Base-by-base conservation (phyloP, 768 basidiomycete genomes). In the Rhodotorula toruloides region DNA sequence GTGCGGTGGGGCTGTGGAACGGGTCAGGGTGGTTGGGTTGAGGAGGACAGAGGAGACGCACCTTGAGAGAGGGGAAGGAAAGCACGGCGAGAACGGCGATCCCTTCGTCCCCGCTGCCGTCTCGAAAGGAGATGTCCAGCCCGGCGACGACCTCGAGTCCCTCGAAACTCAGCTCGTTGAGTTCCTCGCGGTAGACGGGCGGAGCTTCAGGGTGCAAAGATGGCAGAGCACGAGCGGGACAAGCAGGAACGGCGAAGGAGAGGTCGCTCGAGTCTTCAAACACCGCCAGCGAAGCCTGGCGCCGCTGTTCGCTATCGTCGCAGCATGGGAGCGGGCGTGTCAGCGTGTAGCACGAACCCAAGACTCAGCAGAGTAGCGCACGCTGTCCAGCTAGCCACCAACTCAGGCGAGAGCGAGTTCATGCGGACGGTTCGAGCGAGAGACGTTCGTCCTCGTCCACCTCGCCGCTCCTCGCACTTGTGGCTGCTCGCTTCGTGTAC, bases 111-210 rank as follows among this genome's bases (percentile, higher is more conserved):
- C 61, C 63, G 9, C 17, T 17, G 5, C 46, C 54, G 50, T 65
- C 46, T 1, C 58, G 56, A 25, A 74, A 63, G 8, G 72, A 76
- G 54, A 76, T 74, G 55, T 76, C 76, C 36, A 75, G 48, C 3
- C 76, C 76, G 4, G 62, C 76, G 37, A 75, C 68, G 27, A 54
- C 71, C 1, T 43, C 4, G n/a, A 76, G 60, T 8, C 73, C 74
- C 0, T 25, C 27, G 8, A 60, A 22, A 8, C 6, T 19, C 37
- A 54, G n/a, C 19, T 25, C 4, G 12, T 10, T 25, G 29, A 46
- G 6, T 5, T 36, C 10, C 11, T 57, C 55, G 2, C 56, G 46
- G 54, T 42, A n/a, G 8, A 67, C 39, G 4, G 27, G 8, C 42
- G 44, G 61, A 8, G 44, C 27, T 5, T 8, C 6, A 2, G 32